Evolutionary conservation across 805 yeast genomes (phyloP), one percentile per base, ranked within the genome.

Genomic region (Kuraishia piskuri): DNA sequence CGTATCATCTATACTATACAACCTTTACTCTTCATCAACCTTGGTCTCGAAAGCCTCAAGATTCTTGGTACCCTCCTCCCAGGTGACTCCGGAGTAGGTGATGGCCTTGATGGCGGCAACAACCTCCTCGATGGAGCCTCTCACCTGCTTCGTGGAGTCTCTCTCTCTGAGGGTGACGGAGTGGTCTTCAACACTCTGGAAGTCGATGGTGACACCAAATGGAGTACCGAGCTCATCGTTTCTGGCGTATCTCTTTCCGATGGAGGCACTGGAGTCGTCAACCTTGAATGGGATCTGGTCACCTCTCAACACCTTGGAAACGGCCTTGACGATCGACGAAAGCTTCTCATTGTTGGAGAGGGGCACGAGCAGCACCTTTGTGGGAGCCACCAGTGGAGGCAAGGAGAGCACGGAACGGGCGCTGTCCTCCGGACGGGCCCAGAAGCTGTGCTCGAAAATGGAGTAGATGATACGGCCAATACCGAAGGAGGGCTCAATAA

Each of bases 141-240:
- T 89, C 50, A 91, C 96, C 78, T 92, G 99, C 69, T 84, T 86
- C 37, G 98, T 94, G 54, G 96, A 80, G 71, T 92, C 99, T 78
- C 99, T 88, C 73, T 92, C 98, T 79, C 99, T 89, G 67, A 92
- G 78, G 37, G 99, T 92, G 59, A 92, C 88, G 14, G 97, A 84
- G 51, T 82, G 81, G 67, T 92, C 97, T 67, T 86, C 81, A 57
- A 88, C 80, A 53, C 96, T 85, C 59, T 92, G 97, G 70, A 94
- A 92, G 72, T 92, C 99, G 63, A 92, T 87, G 59, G 99, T 92
- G 72, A 92, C 83, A 70, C 99, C 99, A 68, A 94, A 94, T 62
- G 99, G 99, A 53, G 98, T 94, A 72, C 99, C 99, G 67, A 92
- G 80, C 76, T 92, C 99, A 72, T 92, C 99, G 71, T 92, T 92